Base-by-base conservation (phyloP, 2,329 filamentous ascomycete genomes). In the Aspergillus terreus region DNA sequence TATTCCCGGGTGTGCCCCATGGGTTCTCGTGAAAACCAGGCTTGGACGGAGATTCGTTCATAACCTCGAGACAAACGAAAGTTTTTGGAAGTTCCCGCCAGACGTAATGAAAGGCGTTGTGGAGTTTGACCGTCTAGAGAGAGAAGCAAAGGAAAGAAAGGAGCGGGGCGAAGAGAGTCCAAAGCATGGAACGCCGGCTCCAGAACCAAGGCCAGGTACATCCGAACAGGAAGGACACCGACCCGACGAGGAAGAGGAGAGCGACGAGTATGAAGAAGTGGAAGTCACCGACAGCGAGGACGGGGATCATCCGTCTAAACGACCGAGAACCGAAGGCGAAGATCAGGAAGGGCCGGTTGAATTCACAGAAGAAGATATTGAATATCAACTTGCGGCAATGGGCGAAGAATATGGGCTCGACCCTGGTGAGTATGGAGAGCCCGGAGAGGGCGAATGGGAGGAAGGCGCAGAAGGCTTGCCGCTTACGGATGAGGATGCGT, bases 351-450 rank as follows among this genome's bases (percentile, higher is more conserved):
- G 74, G 43, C 74, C 78, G 1, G 73, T 94, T 6, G 92, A 96
- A 63, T 95, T 96, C 63, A 89, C 88, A 50, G 94, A 97, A 69
- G 92, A 92, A 48, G 94, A 99, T 64, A 95, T 99, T 61, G 92
- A 90, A 33, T 92, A 86, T 66, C 94, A 99, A 65, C 78, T 99
- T 11, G 88, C 89, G 48, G 86, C 88, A 23, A 95, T 96, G 89
- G 90, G 88, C 49, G 82, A 88, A 59, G 86, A 90, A n/a, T 91
- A 92, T 60, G 89, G 84, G 1, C 77, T 92, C 27, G 88, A 90
- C 36, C 84, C 84, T 0, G 88, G 84, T 46, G 87, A 91, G 63
- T 90, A 90, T 64, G 87, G 86, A 52, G 85, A 86, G 54, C 66
- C 63, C 1, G 84, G 80, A 9, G 71, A 75, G 36, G 76, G 75